Evolutionary conservation across 495 filamentous ascomycete species (phyloP), one percentile per base, ranked within the genome.

Genomic region (Podospora pseudopauciseta): DNA sequence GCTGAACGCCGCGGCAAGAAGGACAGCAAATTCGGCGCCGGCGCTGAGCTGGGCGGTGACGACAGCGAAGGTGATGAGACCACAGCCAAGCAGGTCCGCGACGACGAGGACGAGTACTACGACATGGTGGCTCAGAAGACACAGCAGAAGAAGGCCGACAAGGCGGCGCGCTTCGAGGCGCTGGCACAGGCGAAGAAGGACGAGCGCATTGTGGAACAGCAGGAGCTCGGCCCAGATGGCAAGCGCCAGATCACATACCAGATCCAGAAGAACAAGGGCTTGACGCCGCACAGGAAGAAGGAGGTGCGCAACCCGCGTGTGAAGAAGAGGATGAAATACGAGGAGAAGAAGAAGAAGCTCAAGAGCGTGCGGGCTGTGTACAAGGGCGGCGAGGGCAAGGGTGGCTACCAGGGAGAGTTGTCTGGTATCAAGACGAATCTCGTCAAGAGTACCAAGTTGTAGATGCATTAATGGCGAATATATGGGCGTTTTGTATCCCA

Each of bases 261-360:
- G 76, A 98, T 99, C 75, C 84, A 93, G 84, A 97, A 97, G 87
- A 99, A 99, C 79, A 97, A 97, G 84, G 95, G 96, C 39, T 82
- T 99, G 70, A 88, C 91, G 71, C 91, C 94, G 63, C 87, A 91
- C 75, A 85, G 95, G 64, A 96, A 88, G 86, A 97, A 98, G 86
- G 92, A 95, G 65, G 88, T 91, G 60, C 85, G 95, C 68, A 99
- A 99, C 80, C 95, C 96, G 16, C 85, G 95, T 39, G 93, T 99
- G 65, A 99, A 98, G 90, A 99, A 97, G 91, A 86, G 91, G 80
- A 91, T 90, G 87, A 92, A 88, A 87, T 99, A 85, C 79, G 93
- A 94, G 72, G 88, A 91, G 70, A 96, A 96, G 85, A 89, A 92
- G 85, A 97, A 96, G 89, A 97, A 97, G 85, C 79, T 98, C 77